Conservation (phyloP, 331 rosid species). For the Pyrus hybrid region DNA sequence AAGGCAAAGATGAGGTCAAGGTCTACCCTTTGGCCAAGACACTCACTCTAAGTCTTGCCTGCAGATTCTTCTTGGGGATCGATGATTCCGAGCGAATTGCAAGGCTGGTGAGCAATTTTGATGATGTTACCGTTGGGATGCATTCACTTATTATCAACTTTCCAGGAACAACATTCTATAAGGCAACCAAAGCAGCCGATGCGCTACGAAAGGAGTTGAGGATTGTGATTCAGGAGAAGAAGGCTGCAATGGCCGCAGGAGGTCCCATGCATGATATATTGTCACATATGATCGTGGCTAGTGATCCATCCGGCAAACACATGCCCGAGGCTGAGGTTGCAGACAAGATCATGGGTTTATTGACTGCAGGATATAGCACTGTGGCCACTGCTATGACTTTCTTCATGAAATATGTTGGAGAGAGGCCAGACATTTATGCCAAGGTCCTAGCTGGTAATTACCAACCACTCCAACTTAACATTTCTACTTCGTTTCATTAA, state of each 20-base stretch:
- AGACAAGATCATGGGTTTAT: slow-evolving; percentile 29
- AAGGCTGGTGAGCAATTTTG: slow-evolving; percentile 19
- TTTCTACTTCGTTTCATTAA: neutral
- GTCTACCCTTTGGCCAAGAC: slow-evolving; percentile 28
- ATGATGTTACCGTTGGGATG: slow-evolving; percentile 26
- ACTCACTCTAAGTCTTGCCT: slow-evolving; percentile 27
- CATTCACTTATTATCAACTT: slow-evolving; percentile 19
- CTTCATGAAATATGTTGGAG: slow-evolving; percentile 32
- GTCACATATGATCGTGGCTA: slow-evolving; percentile 31
- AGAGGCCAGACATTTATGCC: slow-evolving; percentile 25
- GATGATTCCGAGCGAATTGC: slow-evolving; percentile 21
- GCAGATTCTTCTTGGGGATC: slow-evolving; percentile 27
- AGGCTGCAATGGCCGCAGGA: neutral
- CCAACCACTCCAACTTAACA: neutral
- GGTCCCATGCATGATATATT: slow-evolving; percentile 22
- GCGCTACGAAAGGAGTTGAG: slow-evolving; percentile 21
- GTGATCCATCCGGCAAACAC: slow-evolving; percentile 30
- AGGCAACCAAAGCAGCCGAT: slow-evolving; percentile 23
- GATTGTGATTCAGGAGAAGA: neutral
- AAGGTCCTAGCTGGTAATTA: slow-evolving; percentile 23
- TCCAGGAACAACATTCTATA: slow-evolving; percentile 22
- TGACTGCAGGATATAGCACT: slow-evolving; percentile 34
- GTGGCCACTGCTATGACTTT: slow-evolving; percentile 37
- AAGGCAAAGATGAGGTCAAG: slow-evolving; percentile 18
- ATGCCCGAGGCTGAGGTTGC: slow-evolving; percentile 40